Percentiles rank a stretch among this genome's conserved stretches.
Conservation (phyloP, 2,329 filamentous ascomycete species). For the Grosmannia huntii region DNA sequence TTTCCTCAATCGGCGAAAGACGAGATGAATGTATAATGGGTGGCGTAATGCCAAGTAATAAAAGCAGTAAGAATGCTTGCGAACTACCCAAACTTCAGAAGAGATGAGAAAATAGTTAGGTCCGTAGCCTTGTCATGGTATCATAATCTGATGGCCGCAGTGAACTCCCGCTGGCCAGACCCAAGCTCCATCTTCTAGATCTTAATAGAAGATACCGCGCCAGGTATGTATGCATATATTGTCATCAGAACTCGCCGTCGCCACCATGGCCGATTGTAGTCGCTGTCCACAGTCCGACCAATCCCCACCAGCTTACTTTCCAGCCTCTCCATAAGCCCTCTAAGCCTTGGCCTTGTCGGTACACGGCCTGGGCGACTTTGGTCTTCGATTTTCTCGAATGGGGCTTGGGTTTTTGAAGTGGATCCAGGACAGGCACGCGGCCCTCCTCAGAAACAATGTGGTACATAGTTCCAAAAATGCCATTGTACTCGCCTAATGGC, state of each 20-base stretch:
- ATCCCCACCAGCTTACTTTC: constrained; percentile 67
- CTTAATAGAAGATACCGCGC: not conserved
- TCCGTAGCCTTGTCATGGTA: not conserved
- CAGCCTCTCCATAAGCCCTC: constrained; percentile 60
- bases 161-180: not conserved
- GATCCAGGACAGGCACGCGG: not conserved
- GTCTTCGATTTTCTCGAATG: constrained; percentile 19
- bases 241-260: constrained; percentile 42
- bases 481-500: constrained; percentile 65
- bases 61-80: not conserved
- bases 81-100: not conserved
- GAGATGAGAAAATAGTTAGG: constrained; percentile 5
- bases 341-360: constrained; percentile 52
- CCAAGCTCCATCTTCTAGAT: not conserved
- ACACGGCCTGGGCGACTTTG: constrained; percentile 28
- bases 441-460: constrained; percentile 78
- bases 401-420: constrained; percentile 19
- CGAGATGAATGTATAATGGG: not conserved
- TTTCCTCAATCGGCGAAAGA: no score
- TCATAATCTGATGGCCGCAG: not conserved
- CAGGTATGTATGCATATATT: not conserved
- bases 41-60: not conserved
- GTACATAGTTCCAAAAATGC: constrained; percentile 87
- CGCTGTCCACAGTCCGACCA: constrained; percentile 62
- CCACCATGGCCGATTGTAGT: constrained; percentile 49